A percentile compares a stretch with the other conserved stretches of the same genome.
These are phyloP conservation scores for Parafenestella ontariensis DNA, from an alignment of 2,329 filamentous ascomycete genomes.

Conservation along the genomic window DNA sequence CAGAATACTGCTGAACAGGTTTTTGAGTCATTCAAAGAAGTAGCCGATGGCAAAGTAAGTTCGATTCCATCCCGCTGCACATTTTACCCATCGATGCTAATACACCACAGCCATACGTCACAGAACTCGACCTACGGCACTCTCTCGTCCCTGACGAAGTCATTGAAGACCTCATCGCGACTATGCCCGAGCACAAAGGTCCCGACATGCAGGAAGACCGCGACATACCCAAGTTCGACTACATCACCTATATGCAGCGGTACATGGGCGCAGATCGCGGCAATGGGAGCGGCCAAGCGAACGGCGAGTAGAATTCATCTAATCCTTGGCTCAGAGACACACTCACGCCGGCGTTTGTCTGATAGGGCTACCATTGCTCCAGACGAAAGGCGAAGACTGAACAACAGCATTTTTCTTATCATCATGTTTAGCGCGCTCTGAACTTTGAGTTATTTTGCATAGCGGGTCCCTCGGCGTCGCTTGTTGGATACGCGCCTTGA, in stretches of 20 bases:
- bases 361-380: background rate
- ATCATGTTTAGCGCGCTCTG: background rate
- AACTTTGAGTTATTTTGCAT: background rate
- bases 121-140: conserved; percentile 94
- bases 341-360: background rate
- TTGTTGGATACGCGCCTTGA: background rate
- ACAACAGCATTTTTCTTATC: background rate
- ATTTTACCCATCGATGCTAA: conserved; percentile 12
- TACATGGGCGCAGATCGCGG: conserved; percentile 49
- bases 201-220: conserved; percentile 87
- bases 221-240: conserved; percentile 88
- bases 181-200: conserved; percentile 84
- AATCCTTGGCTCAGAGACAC: background rate
- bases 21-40: conserved; percentile 96
- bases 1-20: conserved; percentile 99
- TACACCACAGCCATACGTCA: conserved; percentile 78
- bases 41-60: conserved; percentile 87
- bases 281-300: conserved; percentile 28
- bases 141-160: conserved; percentile 96
- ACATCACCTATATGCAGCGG: conserved; percentile 95
- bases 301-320: conserved; percentile 26
- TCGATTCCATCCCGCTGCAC: background rate
- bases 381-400: background rate
- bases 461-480: background rate
- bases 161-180: conserved; percentile 87